Base-by-base conservation (phyloP, 2,329 filamentous ascomycete genomes). In the Penicillium griseofulvum region DNA sequence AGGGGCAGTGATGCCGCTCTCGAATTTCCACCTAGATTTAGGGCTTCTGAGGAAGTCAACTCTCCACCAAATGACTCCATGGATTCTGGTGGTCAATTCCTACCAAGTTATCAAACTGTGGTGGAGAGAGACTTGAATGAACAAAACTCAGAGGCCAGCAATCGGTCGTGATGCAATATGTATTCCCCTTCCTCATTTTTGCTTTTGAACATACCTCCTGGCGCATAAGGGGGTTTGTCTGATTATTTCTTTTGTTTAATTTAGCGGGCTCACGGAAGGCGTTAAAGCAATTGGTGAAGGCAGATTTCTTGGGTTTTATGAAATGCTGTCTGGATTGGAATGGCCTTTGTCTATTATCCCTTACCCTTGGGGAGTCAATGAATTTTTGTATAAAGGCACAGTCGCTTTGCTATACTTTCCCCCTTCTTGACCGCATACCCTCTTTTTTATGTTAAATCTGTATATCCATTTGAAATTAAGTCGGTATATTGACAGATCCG, bases 1-100 rank as follows among this genome's bases (percentile, higher is more conserved):
- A 77, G 82, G 54, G 83, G 80, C 61, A 86, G 84, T 63, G 79
- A 79, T 41, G 83, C 84, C 29, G 82, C 78, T 43, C 39, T 63
- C 33, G 59, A 63, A 46, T 57, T 59, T 16, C 59, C 58, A 7
- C 31, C 58, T 37, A 51, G 55, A 4, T 26, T 14, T 19, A 34
- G 44, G 41, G 26, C 42, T 52, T 33, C 55, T 2, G 51, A 19
- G n/a, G 42, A 52, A 10, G 11, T 29, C 11, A 22, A 26, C 16
- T 53, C 48, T 19, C 51, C 52, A 6, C 14, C 22, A 10, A 34
- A 50, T 43, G 43, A 38, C 14, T 22, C 31, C 3, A 12, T 36
- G 9, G 48, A 57, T 11, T 38, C 26, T 9, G 55, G 49, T 44
- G 24, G 46, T 49, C 58, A 45, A 19, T 47, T 56, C 12, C 36